A percentile compares a stretch with the other conserved stretches of the same genome.
Conservation (phyloP, 1,284 basidiomycete genomes). For the Tremellales sp. region DNA sequence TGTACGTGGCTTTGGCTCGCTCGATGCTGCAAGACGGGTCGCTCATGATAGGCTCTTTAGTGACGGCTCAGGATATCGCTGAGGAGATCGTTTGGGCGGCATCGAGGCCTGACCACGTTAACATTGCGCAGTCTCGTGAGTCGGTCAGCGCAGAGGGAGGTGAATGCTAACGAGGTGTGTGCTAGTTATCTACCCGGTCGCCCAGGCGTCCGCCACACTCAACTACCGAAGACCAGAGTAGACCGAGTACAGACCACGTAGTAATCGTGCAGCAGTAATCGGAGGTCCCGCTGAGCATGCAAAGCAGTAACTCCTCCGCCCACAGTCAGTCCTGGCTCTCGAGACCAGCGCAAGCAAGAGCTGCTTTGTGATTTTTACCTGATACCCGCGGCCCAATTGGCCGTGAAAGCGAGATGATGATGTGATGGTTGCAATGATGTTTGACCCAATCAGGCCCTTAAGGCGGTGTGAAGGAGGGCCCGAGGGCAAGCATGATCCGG, state of each 20-base stretch:
- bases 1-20: constrained; percentile 23
- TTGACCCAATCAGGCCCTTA: no score
- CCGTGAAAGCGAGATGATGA: no score
- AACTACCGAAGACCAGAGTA: constrained; percentile 26
- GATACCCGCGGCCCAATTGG: no score
- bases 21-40: neutral
- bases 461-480: no score
- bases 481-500: no score
- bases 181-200: constrained; percentile 39
- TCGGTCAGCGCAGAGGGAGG: neutral
- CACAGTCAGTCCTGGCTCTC: no score
- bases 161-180: neutral
- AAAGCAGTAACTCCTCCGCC: no score
- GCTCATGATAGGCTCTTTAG: neutral
- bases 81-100: constrained; percentile 84
- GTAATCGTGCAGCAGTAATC: no score
- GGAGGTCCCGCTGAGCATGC: no score
- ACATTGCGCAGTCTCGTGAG: constrained; percentile 40
- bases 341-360: no score
- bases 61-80: constrained; percentile 65
- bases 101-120: constrained; percentile 37
- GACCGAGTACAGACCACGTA: neutral
- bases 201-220: constrained; percentile 40
- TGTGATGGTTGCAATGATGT: no score
- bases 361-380: no score